These are phyloP conservation scores for Paecilomyces sp. DNA, from an alignment of 2,329 filamentous ascomycete species.

Conservation along the genomic window DNA sequence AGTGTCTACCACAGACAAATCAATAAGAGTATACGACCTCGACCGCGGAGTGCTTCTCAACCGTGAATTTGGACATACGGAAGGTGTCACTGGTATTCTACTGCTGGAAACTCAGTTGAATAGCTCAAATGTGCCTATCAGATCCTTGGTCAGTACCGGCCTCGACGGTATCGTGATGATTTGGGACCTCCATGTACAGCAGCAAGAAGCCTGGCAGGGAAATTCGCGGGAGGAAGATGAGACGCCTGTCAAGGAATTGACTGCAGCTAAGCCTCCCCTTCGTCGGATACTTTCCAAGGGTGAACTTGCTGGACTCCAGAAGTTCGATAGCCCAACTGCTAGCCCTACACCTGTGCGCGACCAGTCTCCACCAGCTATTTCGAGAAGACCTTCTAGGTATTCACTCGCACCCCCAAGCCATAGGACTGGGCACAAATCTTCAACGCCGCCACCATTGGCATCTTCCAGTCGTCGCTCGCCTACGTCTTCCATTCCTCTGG, in stretches of 20 bases:
- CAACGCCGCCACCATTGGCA: constrained; percentile 20
- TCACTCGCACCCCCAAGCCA: constrained; percentile 34
- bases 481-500: constrained; percentile 15
- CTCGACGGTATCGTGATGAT: constrained; percentile 79
- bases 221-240: constrained; percentile 28
- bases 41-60: constrained; percentile 71
- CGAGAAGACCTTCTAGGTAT: constrained; percentile 49
- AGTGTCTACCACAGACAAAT: constrained; percentile 94
- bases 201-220: constrained; percentile 20
- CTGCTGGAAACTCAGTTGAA: constrained; percentile 48
- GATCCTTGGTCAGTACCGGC: constrained; percentile 62
- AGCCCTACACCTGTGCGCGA: constrained; percentile 39
- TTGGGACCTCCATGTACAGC: constrained; percentile 47
- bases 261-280: constrained; percentile 62
- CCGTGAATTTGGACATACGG: constrained; percentile 90
- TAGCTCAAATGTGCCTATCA: constrained; percentile 37
- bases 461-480: constrained; percentile 23
- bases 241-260: constrained; percentile 39
- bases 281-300: constrained; percentile 80
- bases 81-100: constrained; percentile 80
- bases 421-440: constrained; percentile 21
- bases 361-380: constrained; percentile 44
- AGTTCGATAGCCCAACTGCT: constrained; percentile 38
- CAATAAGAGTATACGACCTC: constrained; percentile 79
- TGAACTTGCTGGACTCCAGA: constrained; percentile 73